These are phyloP conservation scores for Aspergillus olivimuriae DNA, from an alignment of 495 filamentous ascomycete genomes.

Conservation along the genomic window DNA sequence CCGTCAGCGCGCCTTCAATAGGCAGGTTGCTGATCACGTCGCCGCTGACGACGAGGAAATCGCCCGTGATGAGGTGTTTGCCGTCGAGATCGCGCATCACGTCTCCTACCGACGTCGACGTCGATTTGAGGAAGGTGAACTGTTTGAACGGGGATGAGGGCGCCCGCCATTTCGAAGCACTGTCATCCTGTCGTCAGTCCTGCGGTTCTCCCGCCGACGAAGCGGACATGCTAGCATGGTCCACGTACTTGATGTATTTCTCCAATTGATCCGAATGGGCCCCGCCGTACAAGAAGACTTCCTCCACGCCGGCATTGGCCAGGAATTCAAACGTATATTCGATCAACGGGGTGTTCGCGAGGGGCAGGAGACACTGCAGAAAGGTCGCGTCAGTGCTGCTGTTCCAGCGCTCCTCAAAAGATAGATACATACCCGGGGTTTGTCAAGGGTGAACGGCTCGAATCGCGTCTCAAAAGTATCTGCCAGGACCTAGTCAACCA, in stretches of 20 bases:
- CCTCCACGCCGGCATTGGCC: slow-evolving; percentile 84
- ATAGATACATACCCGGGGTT: slow-evolving; percentile 63
- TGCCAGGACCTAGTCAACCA: slow-evolving; percentile 58
- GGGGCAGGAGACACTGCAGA: slow-evolving; percentile 80
- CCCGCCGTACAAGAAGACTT: slow-evolving; percentile 87
- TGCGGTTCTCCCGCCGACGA: background rate
- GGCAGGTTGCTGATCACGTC: slow-evolving; percentile 90
- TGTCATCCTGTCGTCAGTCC: slow-evolving; percentile 14
- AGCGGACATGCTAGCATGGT: background rate
- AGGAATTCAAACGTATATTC: slow-evolving; percentile 98
- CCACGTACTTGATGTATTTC: slow-evolving; percentile 62
- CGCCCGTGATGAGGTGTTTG: slow-evolving; percentile 75
- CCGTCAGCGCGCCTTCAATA: slow-evolving; percentile 69
- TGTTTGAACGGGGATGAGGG: slow-evolving; percentile 75
- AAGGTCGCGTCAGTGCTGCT: background rate
- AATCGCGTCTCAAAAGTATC: slow-evolving; percentile 94
- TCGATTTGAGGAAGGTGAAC: slow-evolving; percentile 79
- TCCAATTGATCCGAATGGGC: slow-evolving; percentile 88
- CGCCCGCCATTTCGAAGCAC: slow-evolving; percentile 62
- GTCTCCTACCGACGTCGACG: slow-evolving; percentile 84
- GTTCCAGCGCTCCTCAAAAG: background rate
- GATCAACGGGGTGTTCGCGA: slow-evolving; percentile 91
- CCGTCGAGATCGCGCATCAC: slow-evolving; percentile 91
- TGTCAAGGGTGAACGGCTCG: slow-evolving; percentile 80
- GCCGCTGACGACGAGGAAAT: slow-evolving; percentile 89